Evolutionary conservation across 306 rosid genomes (phyloP).

Genomic region (Urtica urens): DNA sequence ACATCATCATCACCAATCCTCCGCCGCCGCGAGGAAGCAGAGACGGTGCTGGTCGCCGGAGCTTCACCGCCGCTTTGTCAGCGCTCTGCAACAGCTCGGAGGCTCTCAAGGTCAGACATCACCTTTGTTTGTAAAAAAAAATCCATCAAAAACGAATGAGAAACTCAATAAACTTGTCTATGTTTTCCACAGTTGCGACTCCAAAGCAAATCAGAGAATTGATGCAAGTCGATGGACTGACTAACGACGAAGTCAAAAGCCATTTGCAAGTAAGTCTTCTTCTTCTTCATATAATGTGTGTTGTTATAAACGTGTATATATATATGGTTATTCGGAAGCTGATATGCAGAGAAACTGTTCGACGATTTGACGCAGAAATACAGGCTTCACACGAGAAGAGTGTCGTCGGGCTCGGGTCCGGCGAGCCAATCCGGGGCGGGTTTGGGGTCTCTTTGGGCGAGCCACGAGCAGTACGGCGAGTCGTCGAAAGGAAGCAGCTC

Average conservation of each 20-base stretch:
- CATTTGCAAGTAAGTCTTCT: conserved; percentile 90
- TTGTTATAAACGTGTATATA: no score
- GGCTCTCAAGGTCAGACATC: conserved; percentile 79
- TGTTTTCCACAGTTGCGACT: conserved; percentile 91
- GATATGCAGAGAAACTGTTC: no score
- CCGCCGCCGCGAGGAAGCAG: conserved; percentile 62
- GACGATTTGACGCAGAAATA: conserved; percentile 93
- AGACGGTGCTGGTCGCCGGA: conserved; percentile 98
- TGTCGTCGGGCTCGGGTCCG: conserved; percentile 32
- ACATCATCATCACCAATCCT: no score
- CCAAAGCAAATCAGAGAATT: conserved; percentile 97
- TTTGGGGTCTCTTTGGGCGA: conserved; percentile 69
- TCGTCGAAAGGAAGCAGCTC: conserved; percentile 72
- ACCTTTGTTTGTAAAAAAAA: no score
- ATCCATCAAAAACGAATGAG: no score
- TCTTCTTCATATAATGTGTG: no score
- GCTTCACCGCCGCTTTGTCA: conserved; percentile 72
- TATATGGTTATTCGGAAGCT: no score
- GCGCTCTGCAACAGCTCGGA: conserved; percentile 89
- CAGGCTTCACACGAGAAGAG: conserved; percentile 84
- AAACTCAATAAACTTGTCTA: no score
- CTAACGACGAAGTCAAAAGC: conserved; percentile 96
- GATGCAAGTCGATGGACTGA: conserved; percentile 97
- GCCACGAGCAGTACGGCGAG: conserved; percentile 58
- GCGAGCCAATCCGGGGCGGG: conserved; percentile 43